Evolutionary conservation across 106 monocot species (phyloP).

Genomic region (Hemerocallis citrina): DNA sequence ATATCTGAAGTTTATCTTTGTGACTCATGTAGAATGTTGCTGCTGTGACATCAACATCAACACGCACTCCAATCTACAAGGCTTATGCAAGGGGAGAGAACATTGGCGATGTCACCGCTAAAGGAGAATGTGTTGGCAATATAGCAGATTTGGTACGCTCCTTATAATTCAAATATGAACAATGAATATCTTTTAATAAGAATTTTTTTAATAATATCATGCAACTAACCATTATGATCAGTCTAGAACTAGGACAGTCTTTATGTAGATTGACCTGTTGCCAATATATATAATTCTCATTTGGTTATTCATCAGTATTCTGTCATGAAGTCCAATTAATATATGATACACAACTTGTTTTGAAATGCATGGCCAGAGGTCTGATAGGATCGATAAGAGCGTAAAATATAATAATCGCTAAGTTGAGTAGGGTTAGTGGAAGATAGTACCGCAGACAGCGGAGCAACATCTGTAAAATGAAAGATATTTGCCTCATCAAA

Average conservation of each 20-base stretch:
- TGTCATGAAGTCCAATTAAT: too few relatives aligned
- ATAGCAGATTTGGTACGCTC: conserved; percentile 93
- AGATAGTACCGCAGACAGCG: too few relatives aligned
- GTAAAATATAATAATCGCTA: too few relatives aligned
- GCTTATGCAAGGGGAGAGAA: conserved; percentile 97
- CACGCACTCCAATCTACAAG: conserved; percentile 97
- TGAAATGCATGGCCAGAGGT: too few relatives aligned
- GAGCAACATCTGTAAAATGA: too few relatives aligned
- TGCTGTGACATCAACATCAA: conserved; percentile 93
- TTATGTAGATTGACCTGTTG: too few relatives aligned
- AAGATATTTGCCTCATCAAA: too few relatives aligned
- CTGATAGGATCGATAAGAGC: too few relatives aligned
- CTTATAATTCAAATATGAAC: background rate
- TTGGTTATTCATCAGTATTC: too few relatives aligned
- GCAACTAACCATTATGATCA: background rate
- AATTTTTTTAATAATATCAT: background rate
- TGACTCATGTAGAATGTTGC: conserved; percentile 78
- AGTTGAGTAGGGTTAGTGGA: too few relatives aligned
- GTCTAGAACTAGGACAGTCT: background rate
- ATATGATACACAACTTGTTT: too few relatives aligned
- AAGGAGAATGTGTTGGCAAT: conserved; percentile 98
- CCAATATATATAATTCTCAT: too few relatives aligned
- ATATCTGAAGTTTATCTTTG: background rate
- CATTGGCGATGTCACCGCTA: conserved; percentile 98
- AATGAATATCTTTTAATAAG: background rate